These are phyloP conservation scores for Leucoagaricus sp. DNA, from an alignment of 1,284 basidiomycete species.

Conservation along the genomic window DNA sequence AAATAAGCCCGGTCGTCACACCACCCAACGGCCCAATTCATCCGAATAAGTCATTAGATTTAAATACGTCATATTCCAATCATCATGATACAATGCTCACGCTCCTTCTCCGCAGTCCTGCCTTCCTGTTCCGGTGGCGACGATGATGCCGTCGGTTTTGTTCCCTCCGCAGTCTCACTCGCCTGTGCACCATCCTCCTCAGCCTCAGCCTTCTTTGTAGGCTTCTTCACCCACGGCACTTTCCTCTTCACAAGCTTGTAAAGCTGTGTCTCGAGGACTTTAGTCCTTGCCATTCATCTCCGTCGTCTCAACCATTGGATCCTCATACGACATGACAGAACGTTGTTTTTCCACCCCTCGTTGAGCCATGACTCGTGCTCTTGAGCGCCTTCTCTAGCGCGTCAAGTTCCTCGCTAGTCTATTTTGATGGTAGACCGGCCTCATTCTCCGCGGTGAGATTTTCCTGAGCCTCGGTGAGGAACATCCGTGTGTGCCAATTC, in stretches of 20 bases:
- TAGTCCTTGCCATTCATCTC: conserved; percentile 85
- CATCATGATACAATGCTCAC: background rate
- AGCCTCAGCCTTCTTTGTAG: conserved; percentile 28
- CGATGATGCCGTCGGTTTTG: conserved; percentile 5
- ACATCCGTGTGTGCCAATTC: conserved; percentile 80
- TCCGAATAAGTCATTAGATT: conserved; percentile 7
- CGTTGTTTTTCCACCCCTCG: conserved; percentile 81
- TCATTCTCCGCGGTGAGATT: conserved; percentile 68
- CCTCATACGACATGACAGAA: conserved; percentile 66
- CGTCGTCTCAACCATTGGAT: conserved; percentile 78
- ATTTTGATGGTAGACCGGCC: conserved; percentile 67
- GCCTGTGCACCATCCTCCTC: conserved; percentile 21
- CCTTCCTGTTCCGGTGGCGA: background rate
- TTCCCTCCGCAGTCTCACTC: conserved; percentile 12
- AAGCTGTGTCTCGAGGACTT: conserved; percentile 76
- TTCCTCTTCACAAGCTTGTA: conserved; percentile 68
- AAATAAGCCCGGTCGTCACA: conserved; percentile 4
- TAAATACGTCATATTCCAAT: conserved; percentile 12
- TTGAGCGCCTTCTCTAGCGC: conserved; percentile 69
- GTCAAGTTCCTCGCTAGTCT: conserved; percentile 82
- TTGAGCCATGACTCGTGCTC: conserved; percentile 83
- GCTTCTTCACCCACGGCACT: conserved; percentile 54
- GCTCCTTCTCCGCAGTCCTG: conserved; percentile 6
- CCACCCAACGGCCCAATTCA: background rate
- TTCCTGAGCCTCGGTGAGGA: conserved; percentile 76